Evolutionary conservation across 768 basidiomycete species (phyloP).

Genomic region (Leucocoprinus leucothites): DNA sequence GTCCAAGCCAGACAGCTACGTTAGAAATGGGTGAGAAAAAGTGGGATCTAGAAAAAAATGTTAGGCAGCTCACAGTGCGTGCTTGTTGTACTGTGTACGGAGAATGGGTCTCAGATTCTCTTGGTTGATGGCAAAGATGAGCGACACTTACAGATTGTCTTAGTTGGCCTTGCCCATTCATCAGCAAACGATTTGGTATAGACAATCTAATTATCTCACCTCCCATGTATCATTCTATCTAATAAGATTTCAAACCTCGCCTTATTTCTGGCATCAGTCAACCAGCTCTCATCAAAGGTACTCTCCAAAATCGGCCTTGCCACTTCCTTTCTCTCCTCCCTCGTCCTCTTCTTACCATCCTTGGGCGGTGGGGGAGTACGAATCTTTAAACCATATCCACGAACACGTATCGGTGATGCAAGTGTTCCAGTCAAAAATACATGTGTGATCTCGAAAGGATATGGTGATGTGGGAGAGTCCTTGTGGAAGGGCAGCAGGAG

Average conservation of each 20-base stretch:
- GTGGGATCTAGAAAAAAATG: background rate
- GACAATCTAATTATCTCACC: background rate
- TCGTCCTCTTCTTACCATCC: constrained; percentile 10
- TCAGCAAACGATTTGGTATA: background rate
- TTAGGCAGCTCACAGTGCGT: constrained; percentile 10
- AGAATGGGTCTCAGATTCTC: too few relatives aligned
- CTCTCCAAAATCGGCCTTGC: constrained; percentile 10
- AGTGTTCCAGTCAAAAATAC: constrained; percentile 35
- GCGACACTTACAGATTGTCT: constrained; percentile 11
- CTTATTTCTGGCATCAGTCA: constrained; percentile 10
- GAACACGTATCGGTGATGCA: background rate
- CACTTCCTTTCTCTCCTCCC: constrained; percentile 13
- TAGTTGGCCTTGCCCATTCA: constrained; percentile 6
- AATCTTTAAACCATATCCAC: constrained; percentile 2
- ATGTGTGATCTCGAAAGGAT: constrained; percentile 39
- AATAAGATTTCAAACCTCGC: constrained; percentile 11
- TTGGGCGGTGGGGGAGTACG: background rate
- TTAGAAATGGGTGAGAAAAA: background rate
- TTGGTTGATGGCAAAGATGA: too few relatives aligned
- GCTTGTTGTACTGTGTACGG: constrained; percentile 13
- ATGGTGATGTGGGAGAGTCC: constrained; percentile 26
- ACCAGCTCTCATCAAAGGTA: constrained; percentile 12
- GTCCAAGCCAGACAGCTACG: constrained; percentile 26
- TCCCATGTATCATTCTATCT: constrained; percentile 14
- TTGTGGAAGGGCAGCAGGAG: constrained; percentile 34